Evolutionary conservation across 2,329 filamentous ascomycete species (phyloP).

Genomic region (Colletotrichum eremochloae): DNA sequence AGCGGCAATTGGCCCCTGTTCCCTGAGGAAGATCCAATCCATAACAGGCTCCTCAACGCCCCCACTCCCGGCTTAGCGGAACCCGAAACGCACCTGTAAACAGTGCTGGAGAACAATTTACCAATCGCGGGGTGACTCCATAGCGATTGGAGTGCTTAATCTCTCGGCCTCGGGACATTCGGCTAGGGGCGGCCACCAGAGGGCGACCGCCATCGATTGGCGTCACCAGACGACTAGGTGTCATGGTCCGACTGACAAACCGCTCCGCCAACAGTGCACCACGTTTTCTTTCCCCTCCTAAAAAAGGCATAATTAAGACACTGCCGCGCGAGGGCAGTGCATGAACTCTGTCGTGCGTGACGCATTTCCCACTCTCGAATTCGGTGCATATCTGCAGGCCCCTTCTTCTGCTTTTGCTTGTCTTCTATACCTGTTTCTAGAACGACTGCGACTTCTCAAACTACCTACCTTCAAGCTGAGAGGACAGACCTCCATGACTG

Average conservation of each 20-base stretch:
- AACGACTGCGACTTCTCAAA: slow-evolving; percentile 1
- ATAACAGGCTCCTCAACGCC: neutral
- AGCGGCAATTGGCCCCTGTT: slow-evolving; percentile 26
- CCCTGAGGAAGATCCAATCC: slow-evolving; percentile 28
- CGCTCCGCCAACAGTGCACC: slow-evolving; percentile 27
- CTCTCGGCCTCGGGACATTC: slow-evolving; percentile 38
- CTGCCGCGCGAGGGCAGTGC: slow-evolving; percentile 7
- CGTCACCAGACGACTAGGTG: slow-evolving; percentile 26
- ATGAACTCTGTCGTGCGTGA: slow-evolving; percentile 15
- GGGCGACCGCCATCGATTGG: slow-evolving; percentile 24
- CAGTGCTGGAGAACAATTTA: slow-evolving; percentile 16
- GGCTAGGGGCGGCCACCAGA: slow-evolving; percentile 40
- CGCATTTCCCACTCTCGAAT: neutral
- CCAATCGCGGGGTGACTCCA: slow-evolving; percentile 39
- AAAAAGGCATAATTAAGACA: slow-evolving; percentile 17
- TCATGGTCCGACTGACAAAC: slow-evolving; percentile 22
- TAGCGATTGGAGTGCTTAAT: slow-evolving; percentile 17
- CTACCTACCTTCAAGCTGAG: neutral
- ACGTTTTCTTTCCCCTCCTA: slow-evolving; percentile 25
- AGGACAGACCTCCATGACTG: slow-evolving; percentile 32
- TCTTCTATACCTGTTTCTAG: slow-evolving; percentile 19
- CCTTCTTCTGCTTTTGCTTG: slow-evolving; percentile 1
- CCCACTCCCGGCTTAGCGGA: slow-evolving; percentile 40
- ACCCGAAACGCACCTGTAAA: slow-evolving; percentile 31
- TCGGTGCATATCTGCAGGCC: slow-evolving; percentile 11